Evolutionary conservation across 495 filamentous ascomycete genomes (phyloP), one percentile per base, ranked within the genome.

Genomic region (Cercophora newfieldiana): DNA sequence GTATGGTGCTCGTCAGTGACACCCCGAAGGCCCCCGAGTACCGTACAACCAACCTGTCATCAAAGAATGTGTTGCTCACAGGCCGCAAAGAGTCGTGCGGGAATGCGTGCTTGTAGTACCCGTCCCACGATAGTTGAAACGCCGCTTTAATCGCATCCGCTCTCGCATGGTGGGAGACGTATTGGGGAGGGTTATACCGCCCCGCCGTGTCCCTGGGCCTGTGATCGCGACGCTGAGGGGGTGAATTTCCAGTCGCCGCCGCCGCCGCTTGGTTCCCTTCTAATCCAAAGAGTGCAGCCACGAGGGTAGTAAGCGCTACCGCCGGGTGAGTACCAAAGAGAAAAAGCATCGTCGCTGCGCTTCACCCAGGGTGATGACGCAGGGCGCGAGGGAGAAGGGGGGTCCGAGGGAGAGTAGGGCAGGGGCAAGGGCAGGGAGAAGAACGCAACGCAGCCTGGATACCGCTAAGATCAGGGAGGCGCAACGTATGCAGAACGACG

Each of bases 101-200:
- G 67, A 90, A 93, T 0, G 91, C 91, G 75, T 93, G 89, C 81
- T 87, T 81, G 68, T 85, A 85, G 79, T 96, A 96, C 1, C 91
- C 92, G 69, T 90, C 78, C 91, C 92, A 97, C 2, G 92, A 88
- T 72, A 87, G 85, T 28, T 84, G 81, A 69, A 96, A 97, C 0
- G 90, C 87, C 59, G 88, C 84, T 71, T 90, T 91, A 26, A 96
- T 85, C 1, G 91, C 89, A 54, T 83, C 83, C 37, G 86, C 85
- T 65, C 88, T 74, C 14, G 68, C 68, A 1, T 67, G 64, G 61
- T 79, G 72, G 12, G 68, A 67, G 3, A 65, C 59, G 61, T 82
- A 80, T 7, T 25, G 24, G 12, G 71, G 48, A 18, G 53, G 30
- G 28, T 44, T 31, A 33, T 65, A 65, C 2, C 19, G 26, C 7